These are phyloP conservation scores for Collybia sp. DNA, from an alignment of 768 basidiomycete species.

Conservation along the genomic window DNA sequence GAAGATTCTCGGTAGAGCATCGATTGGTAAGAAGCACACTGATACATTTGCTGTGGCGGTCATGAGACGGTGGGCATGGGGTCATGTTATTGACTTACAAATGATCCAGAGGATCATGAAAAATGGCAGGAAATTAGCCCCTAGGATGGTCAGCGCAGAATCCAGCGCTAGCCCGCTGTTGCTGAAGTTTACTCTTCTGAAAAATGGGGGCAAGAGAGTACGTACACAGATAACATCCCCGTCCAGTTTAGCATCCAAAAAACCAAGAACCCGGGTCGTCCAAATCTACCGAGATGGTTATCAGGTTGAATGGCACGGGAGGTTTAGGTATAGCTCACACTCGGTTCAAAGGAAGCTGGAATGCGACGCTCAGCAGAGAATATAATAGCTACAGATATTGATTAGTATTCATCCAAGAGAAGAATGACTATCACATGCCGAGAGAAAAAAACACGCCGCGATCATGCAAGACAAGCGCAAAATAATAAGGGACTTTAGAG, in stretches of 20 bases:
- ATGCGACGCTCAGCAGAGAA: slow-evolving; percentile 54
- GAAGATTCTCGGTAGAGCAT: slow-evolving; percentile 51
- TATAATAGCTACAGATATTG: slow-evolving; percentile 46
- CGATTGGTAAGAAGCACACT: slow-evolving; percentile 54
- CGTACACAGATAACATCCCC: slow-evolving; percentile 58
- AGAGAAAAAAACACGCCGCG: slow-evolving; percentile 30
- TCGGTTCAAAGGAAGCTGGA: slow-evolving; percentile 51
- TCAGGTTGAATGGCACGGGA: background rate
- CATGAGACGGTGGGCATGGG: background rate
- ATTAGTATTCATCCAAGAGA: background rate
- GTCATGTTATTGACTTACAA: slow-evolving; percentile 24
- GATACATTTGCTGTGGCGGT: slow-evolving; percentile 49
- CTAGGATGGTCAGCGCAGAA: slow-evolving; percentile 54
- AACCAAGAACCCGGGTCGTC: slow-evolving; percentile 49
- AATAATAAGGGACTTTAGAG: slow-evolving; percentile 24
- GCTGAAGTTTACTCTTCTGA: background rate
- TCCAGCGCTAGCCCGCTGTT: slow-evolving; percentile 60
- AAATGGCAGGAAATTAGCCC: slow-evolving; percentile 50
- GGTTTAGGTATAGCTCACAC: slow-evolving; percentile 26
- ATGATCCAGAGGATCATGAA: slow-evolving; percentile 74
- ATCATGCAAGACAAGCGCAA: slow-evolving; percentile 28
- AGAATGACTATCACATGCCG: slow-evolving; percentile 19
- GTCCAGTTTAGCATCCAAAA: slow-evolving; percentile 72
- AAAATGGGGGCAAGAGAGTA: slow-evolving; percentile 1
- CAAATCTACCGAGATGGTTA: slow-evolving; percentile 31